Evolutionary conservation across 305 asterid genomes (phyloP).

Genomic region (Euphrasia arctica): DNA sequence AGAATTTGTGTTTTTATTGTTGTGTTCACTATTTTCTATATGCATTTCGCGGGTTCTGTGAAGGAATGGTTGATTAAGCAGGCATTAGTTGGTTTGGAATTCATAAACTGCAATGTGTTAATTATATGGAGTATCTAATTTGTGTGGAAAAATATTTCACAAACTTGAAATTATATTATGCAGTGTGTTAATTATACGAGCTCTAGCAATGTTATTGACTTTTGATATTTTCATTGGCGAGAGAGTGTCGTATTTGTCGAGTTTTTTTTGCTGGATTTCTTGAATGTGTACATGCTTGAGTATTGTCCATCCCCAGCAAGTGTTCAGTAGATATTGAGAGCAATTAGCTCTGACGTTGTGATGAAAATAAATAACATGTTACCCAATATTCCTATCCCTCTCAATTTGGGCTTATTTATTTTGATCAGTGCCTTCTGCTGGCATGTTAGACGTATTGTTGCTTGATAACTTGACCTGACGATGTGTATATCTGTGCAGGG

Average conservation of each 20-base stretch:
- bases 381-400: not conserved
- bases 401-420: constrained; percentile 5
- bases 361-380: not conserved
- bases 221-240: constrained; percentile 9
- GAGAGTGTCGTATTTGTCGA: not conserved
- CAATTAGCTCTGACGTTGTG: constrained; percentile 17
- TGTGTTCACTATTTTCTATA: not conserved
- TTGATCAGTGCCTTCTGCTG: constrained; percentile 9
- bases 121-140: not conserved
- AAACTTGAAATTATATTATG: not conserved
- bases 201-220: constrained; percentile 10
- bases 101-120: not conserved
- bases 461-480: constrained; percentile 25
- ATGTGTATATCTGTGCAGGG: constrained; percentile 49
- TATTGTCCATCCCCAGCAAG: not conserved
- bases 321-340: constrained; percentile 9
- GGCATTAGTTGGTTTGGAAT: not conserved
- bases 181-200: not conserved
- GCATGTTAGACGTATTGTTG: constrained; percentile 17
- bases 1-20: not conserved
- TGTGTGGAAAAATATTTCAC: not conserved
- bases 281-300: constrained; percentile 9
- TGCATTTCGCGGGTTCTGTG: constrained; percentile 2
- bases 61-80: not conserved
- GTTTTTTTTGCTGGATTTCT: not conserved